Percentiles rank a stretch among this genome's conserved stretches.
These are phyloP conservation scores for Colletotrichum agaves DNA, from an alignment of 2,329 filamentous ascomycete genomes.

Conservation along the genomic window DNA sequence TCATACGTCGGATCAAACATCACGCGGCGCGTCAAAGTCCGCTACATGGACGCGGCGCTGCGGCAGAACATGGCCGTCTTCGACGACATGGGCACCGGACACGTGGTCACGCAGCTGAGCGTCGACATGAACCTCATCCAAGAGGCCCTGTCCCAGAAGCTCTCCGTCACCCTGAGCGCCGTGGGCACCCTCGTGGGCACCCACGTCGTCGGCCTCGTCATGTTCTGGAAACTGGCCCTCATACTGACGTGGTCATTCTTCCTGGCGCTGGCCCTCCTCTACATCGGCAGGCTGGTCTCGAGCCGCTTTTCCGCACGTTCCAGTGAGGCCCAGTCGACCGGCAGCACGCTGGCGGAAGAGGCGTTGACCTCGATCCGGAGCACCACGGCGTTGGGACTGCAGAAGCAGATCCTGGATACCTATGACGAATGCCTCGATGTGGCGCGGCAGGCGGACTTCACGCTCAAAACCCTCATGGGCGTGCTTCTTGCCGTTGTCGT, in stretches of 20 bases:
- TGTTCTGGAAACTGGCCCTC: slow-evolving; percentile 56
- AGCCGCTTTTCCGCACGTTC: slow-evolving; percentile 43
- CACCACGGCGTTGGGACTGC: no score
- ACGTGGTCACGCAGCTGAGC: slow-evolving; percentile 53
- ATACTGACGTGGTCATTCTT: slow-evolving; percentile 40
- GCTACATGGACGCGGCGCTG: background rate
- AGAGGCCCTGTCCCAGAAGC: slow-evolving; percentile 52
- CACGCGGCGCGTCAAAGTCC: background rate
- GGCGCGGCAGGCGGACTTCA: no score
- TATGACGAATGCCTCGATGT: no score
- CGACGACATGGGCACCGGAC: slow-evolving; percentile 44
- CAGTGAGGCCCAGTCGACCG: slow-evolving; percentile 36
- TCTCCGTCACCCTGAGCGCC: slow-evolving; percentile 51
- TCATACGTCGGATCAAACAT: background rate
- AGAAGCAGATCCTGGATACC: no score
- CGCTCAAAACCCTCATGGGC: no score
- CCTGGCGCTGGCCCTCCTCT: slow-evolving; percentile 20
- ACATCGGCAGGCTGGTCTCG: slow-evolving; percentile 40
- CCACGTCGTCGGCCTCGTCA: slow-evolving; percentile 51
- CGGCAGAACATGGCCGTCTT: background rate
- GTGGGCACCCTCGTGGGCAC: slow-evolving; percentile 50
- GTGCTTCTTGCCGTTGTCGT: no score
- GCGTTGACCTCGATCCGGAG: no score
- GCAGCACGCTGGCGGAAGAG: no score
- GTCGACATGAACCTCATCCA: slow-evolving; percentile 56